Base-by-base conservation (phyloP, 2,329 filamentous ascomycete genomes). In the Paraphoma chrysanthemicola region DNA sequence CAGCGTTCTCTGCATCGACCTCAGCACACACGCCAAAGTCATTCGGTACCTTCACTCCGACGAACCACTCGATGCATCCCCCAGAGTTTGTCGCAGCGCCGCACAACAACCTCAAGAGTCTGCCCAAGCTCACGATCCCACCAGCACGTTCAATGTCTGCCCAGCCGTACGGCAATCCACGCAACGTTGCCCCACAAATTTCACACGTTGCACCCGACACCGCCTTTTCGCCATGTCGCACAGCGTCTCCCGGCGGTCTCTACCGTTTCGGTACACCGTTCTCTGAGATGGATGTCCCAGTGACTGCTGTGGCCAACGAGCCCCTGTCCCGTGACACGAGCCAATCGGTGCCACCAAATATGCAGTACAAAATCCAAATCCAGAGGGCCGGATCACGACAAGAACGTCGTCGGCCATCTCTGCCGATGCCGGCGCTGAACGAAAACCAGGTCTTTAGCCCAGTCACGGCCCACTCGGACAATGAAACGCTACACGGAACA, bases 271-370 rank as follows among this genome's bases (percentile, higher is more conserved):
- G 87, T n/a, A 96, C 92, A 0, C 93, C 93, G 14, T 91, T 93
- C 74, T 96, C 93, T 2, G 93, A 96, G 71, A 89, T 94, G 83
- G 94, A 97, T 73, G 88, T 93, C 11, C 93, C 94, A 0, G 79
- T 96, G 56, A 95, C 91, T 0, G 85, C 89, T 2, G 82, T 93
- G 43, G 86, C 87, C 1, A 68, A 87, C 14, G 91, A 89, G 0
- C 91, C 91, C 6, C 82, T 96, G 31, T 84, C 89, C 44, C 90
- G 94, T 48, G 90, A 95, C 70, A 82, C 84, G 45, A 96, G 92
- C 28, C 92, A 97, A 76, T 97, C 93, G 5, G 94, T 97, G 0
- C 94, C 94, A 43, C 94, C 94, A 6, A 89, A 96, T 78, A 97
- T 97, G 93, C 89, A 87, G 73, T 97, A 90, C 81, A 80, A 80